A percentile compares a stretch with the other conserved stretches of the same genome.
Conservation (phyloP, 257 asterid species). For the Plantago major region DNA sequence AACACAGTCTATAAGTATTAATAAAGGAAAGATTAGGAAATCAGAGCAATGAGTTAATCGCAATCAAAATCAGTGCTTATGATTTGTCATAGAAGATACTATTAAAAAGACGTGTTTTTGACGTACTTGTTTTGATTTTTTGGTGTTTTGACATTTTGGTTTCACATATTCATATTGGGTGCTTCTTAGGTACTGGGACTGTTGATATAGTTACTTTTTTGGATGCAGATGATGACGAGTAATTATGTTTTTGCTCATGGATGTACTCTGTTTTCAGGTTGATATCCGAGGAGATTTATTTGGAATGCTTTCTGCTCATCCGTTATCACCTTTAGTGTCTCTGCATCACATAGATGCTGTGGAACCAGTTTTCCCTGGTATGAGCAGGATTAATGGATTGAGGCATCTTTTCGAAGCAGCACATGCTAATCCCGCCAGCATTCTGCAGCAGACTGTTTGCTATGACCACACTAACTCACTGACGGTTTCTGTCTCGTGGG, state of each 20-base stretch:
- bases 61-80: no score
- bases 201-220: no score
- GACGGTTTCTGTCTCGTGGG: slow-evolving; percentile 83
- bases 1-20: no score
- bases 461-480: slow-evolving; percentile 41
- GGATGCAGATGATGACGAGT: neutral
- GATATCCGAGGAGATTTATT: slow-evolving; percentile 73
- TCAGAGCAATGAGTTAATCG: no score
- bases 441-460: slow-evolving; percentile 80
- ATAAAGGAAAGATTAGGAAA: no score
- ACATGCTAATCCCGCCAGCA: slow-evolving; percentile 52
- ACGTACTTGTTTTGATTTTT: no score
- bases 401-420: slow-evolving; percentile 61
- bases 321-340: slow-evolving; percentile 56
- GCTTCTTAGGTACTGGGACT: no score
- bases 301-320: slow-evolving; percentile 79
- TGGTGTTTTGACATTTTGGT: no score
- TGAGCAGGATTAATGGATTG: slow-evolving; percentile 47
- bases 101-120: no score
- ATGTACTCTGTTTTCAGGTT: slow-evolving; percentile 36
- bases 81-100: no score
- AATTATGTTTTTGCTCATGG: neutral
- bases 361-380: slow-evolving; percentile 69
- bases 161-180: no score
- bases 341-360: slow-evolving; percentile 80